Evolutionary conservation across 176 grass and related monocot species (phyloP).

Genomic region (Olyra latifolia): DNA sequence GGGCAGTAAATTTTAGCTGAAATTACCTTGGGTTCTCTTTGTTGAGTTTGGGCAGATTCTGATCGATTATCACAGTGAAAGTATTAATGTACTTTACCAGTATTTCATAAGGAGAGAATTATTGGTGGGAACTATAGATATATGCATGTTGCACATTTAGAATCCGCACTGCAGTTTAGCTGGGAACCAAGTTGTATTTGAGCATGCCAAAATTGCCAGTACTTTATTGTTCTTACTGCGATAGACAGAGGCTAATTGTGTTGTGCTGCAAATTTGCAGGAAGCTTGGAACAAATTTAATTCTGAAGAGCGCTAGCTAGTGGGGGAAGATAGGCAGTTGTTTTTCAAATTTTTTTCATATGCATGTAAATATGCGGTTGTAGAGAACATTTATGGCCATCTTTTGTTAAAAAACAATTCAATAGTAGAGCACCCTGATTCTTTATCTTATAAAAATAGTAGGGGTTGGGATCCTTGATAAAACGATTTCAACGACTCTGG

Average conservation of each 20-base stretch:
- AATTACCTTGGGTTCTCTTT: background rate
- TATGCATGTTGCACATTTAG: background rate
- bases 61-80: no score
- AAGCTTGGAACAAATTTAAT: constrained; percentile 83
- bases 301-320: constrained; percentile 44
- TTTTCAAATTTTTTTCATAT: constrained; percentile 21
- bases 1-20: background rate
- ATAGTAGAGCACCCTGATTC: constrained; percentile 14
- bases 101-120: no score
- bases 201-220: background rate
- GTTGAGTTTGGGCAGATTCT: background rate
- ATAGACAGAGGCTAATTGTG: constrained; percentile 11
- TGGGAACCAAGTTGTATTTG: background rate
- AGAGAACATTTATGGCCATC: background rate
- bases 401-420: constrained; percentile 16
- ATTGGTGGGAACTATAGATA: no score
- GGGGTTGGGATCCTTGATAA: no score
- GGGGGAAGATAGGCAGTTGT: background rate
- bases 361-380: constrained; percentile 37
- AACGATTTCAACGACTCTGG: no score
- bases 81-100: no score
- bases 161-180: background rate
- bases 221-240: background rate
- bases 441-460: background rate
- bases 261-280: constrained; percentile 36